Evolutionary conservation across 768 basidiomycete genomes (phyloP), one percentile per base, ranked within the genome.

Genomic region (Arthromyces matolae): DNA sequence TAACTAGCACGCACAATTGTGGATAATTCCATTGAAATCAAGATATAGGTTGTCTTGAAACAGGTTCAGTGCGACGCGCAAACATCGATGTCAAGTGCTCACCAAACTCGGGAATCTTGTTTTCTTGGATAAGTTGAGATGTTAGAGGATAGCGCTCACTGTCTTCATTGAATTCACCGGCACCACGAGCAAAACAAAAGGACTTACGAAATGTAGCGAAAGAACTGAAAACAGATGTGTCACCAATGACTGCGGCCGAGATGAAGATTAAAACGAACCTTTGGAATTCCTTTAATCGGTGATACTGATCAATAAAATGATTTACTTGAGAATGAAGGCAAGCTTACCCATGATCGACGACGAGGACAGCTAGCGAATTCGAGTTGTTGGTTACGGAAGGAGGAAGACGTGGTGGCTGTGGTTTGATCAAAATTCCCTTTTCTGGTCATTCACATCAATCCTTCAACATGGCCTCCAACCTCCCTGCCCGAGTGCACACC

Each of bases 71-170:
- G 47, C 10, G 38, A 18, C 27, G 49, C 25, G 49, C 42, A 36
- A n/a, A 34, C 9, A 6, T 9, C 35, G 3, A 16, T 34, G 12
- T 43, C 22, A n/a, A 12, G 25, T 41, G 64, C 78, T 51, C 52
- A 88, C 92, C 95, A 63, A 99, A 99, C 69, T 97, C 96, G 13
- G 93, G 95, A 52, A 99, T 98, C 75, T 93, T 93, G 72, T 97
- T 96, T 74, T 96, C 93, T 66, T 95, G 84, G 54, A 98, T 96
- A 49, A 98, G 77, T 66, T 98, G 96, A 14, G 95, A 98, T 13
- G 94, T 99, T 56, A 99, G 79, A 42, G 96, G 95, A 66, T 99
- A 99, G 52, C 96, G 85, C 74, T 98, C 96, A 52, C 93, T 95
- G 61, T 8, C 22, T 34, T 19, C 25, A 13, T 34, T 67, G 35